A percentile compares a stretch with the other conserved stretches of the same genome.
Evolutionary conservation across 805 yeast genomes (phyloP).

Genomic region (Cephaloascus albidus): DNA sequence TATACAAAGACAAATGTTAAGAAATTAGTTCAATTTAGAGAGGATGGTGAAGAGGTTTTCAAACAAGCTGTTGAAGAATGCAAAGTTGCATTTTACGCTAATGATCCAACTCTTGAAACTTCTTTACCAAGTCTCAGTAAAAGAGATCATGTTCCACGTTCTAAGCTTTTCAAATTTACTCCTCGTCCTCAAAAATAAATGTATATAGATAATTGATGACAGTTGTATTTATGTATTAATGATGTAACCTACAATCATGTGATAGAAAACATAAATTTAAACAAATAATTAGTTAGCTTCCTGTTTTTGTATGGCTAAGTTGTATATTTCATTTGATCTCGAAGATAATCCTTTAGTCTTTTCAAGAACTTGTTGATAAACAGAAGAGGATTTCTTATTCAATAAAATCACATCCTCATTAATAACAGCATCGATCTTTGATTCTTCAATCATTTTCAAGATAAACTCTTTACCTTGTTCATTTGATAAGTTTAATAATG

Average conservation of each 20-base stretch:
- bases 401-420: constrained; percentile 44
- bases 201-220: background rate
- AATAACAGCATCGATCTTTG: constrained; percentile 44
- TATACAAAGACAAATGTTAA: constrained; percentile 47
- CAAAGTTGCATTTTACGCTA: constrained; percentile 33
- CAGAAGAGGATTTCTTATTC: constrained; percentile 43
- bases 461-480: constrained; percentile 46
- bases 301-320: constrained; percentile 28
- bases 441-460: constrained; percentile 37
- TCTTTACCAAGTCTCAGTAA: background rate
- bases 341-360: constrained; percentile 57
- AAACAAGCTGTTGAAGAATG: constrained; percentile 51
- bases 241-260: no score
- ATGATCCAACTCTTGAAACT: constrained; percentile 3
- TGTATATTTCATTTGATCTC: constrained; percentile 48
- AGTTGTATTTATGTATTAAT: no score
- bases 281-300: constrained; percentile 2
- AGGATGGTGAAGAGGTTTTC: constrained; percentile 46
- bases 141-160: background rate
- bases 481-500: constrained; percentile 25
- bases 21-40: constrained; percentile 35
- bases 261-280: no score
- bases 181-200: background rate
- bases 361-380: constrained; percentile 61
- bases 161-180: background rate